Base-by-base conservation (phyloP, 148 eudicot genomes). In the Rhododendron molle region DNA sequence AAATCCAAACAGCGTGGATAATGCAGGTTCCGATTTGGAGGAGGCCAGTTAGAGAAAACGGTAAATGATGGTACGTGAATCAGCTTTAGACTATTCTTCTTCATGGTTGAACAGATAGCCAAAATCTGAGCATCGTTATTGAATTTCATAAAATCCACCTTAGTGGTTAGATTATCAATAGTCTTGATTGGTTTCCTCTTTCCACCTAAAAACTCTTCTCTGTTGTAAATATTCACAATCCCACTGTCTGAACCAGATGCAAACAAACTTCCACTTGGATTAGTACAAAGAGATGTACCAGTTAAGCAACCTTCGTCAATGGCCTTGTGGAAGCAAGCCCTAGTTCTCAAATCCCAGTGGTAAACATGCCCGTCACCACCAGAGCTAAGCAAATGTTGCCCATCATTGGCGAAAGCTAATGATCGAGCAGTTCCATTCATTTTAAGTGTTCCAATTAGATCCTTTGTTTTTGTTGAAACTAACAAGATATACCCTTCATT, bases 301-400 rank as follows among this genome's bases (percentile, higher is more conserved):
- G 82, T 92, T 73, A 92, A 86, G 82, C 97, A 88, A 23, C 99
- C 99, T 89, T 96, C 98, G 86, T 96, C 99, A 38, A 90, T 88
- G 40, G 93, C 97, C 90, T 90, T 95, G 81, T 94, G 97, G 67
- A 96, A 89, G 88, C 99, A 96, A 67, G 91, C 85, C 91, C 91
- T 90, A 52, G 94, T 96, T 86, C 98, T 91, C 88, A 96, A 83
- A 86, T 96, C 99, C 98, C 99, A 96, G 49, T 90, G 93, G 82
- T 95, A 96, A 82, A 96, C 87, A 44, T 94, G 94, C 52, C 99
- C 97, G 85, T 96, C 99, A 34, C 99, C 99, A 26, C 99, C 98
- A 4, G 97, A 93, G 85, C 96, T 96, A 74, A 96, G 77, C 84
- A 96, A 88, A 56, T 92, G 91, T 46, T 91, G 91, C 34, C 98